These are phyloP conservation scores for Juglanconis sp. DNA, from an alignment of 2,329 filamentous ascomycete species.

Conservation along the genomic window DNA sequence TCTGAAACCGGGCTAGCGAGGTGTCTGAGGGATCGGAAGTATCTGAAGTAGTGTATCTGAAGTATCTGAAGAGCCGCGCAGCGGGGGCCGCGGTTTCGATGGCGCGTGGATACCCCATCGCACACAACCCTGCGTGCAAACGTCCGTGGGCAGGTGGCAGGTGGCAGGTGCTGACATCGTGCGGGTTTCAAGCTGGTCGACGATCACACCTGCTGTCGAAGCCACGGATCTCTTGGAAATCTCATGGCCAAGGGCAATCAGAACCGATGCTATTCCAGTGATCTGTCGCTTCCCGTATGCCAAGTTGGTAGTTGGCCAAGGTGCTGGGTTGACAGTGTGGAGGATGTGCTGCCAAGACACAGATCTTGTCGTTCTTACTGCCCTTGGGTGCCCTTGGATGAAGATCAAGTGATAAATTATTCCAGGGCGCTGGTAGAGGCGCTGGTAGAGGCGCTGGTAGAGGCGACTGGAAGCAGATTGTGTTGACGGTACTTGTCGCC, in stretches of 20 bases:
- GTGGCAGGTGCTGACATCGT: background rate
- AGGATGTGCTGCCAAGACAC: background rate
- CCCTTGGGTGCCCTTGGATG: background rate
- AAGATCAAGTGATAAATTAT: background rate
- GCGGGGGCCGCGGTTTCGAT: too few relatives aligned
- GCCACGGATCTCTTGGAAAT: background rate
- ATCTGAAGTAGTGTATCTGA: too few relatives aligned
- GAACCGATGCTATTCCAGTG: background rate
- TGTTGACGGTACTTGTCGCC: background rate
- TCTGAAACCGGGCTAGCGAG: constrained; percentile 14
- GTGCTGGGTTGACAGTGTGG: background rate
- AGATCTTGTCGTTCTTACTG: background rate
- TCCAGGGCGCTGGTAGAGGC: background rate
- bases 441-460: background rate
- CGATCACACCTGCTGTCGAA: background rate
- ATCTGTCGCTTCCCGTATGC: background rate
- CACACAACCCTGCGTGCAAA: too few relatives aligned
- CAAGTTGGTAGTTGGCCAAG: background rate
- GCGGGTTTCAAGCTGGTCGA: constrained; percentile 16
- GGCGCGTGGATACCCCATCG: too few relatives aligned
- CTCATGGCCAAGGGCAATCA: background rate
- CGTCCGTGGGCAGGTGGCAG: background rate
- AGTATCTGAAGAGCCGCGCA: background rate
- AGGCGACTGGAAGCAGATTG: too few relatives aligned
- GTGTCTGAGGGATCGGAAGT: too few relatives aligned